Percentiles rank a stretch among this genome's conserved stretches.
Conservation (phyloP, 805 yeast genomes). For the Wickerhamomyces canadensis region DNA sequence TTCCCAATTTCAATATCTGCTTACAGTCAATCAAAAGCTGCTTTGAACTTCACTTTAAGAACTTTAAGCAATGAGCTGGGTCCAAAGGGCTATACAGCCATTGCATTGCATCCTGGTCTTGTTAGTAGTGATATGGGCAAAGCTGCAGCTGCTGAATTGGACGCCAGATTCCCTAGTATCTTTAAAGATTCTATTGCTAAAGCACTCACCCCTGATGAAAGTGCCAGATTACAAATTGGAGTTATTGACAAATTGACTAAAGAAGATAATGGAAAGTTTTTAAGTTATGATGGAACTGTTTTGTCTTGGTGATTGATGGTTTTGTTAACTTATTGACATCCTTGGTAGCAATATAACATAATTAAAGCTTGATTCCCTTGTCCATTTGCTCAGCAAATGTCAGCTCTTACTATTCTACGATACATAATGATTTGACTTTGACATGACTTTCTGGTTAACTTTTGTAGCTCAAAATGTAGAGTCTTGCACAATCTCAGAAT, state of each 20-base stretch:
- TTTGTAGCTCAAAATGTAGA: too few species aligned
- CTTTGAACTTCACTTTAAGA: slow-evolving; percentile 28
- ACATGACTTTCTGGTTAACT: too few species aligned
- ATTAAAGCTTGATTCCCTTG: too few species aligned
- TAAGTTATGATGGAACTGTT: slow-evolving; percentile 19
- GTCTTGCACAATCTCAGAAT: too few species aligned
- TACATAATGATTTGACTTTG: too few species aligned
- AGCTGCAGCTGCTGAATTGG: too few species aligned
- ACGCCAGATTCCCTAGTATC: too few species aligned
- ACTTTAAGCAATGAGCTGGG: slow-evolving; percentile 24
- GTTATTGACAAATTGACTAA: slow-evolving; percentile 17
- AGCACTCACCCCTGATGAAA: neutral
- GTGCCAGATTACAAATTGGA: slow-evolving; percentile 17
- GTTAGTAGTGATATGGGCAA: slow-evolving; percentile 30
- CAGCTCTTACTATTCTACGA: too few species aligned
- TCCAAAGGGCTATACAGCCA: slow-evolving; percentile 22
- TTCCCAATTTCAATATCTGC: slow-evolving; percentile 19
- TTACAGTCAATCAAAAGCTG: slow-evolving; percentile 35
- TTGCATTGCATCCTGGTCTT: slow-evolving; percentile 34
- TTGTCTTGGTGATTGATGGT: neutral
- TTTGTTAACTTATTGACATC: too few species aligned
- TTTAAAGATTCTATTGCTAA: too few species aligned
- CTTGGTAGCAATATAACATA: too few species aligned
- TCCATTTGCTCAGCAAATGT: too few species aligned
- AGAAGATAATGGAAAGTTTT: slow-evolving; percentile 26